Conservation (phyloP, 1,284 basidiomycete species). For the Trichosporon sp. region DNA sequence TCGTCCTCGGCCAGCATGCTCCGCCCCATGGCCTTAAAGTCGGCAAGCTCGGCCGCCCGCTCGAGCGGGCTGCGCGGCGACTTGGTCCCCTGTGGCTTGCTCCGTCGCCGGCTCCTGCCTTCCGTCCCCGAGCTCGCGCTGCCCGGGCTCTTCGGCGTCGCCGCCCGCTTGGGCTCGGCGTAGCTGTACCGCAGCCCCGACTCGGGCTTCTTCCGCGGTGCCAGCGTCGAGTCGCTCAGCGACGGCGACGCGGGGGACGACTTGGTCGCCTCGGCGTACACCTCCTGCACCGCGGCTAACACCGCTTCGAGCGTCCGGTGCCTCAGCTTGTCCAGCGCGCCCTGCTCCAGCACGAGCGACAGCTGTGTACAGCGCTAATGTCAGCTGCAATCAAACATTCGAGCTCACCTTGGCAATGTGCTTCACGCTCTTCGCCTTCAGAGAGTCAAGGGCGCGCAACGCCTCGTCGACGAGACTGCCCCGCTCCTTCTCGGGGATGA, state of each 20-base stretch:
- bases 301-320: slow-evolving; percentile 25
- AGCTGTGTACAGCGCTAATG: slow-evolving; percentile 23
- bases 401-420: slow-evolving; percentile 4
- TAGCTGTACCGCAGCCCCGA: slow-evolving; percentile 10
- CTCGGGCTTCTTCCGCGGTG: slow-evolving; percentile 24
- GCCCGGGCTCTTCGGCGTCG: not conserved
- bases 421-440: slow-evolving; percentile 7
- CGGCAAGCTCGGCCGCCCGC: slow-evolving; percentile 12
- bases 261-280: slow-evolving; percentile 13
- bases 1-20: slow-evolving; percentile 19
- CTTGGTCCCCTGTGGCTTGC: not conserved
- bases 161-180: slow-evolving; percentile 2
- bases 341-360: slow-evolving; percentile 16
- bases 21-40: slow-evolving; percentile 15
- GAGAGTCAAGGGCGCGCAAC: not conserved
- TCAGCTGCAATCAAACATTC: slow-evolving; percentile 6
- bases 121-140: not conserved
- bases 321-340: slow-evolving; percentile 5
- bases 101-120: not conserved
- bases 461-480: slow-evolving; percentile 1
- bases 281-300: slow-evolving; percentile 23
- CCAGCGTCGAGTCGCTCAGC: not conserved
- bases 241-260: not conserved
- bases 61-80: slow-evolving; percentile 8
- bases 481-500: not conserved